Conservation (phyloP, 2,329 filamentous ascomycete species). For the Aspergillus fumigatiaffinis region DNA sequence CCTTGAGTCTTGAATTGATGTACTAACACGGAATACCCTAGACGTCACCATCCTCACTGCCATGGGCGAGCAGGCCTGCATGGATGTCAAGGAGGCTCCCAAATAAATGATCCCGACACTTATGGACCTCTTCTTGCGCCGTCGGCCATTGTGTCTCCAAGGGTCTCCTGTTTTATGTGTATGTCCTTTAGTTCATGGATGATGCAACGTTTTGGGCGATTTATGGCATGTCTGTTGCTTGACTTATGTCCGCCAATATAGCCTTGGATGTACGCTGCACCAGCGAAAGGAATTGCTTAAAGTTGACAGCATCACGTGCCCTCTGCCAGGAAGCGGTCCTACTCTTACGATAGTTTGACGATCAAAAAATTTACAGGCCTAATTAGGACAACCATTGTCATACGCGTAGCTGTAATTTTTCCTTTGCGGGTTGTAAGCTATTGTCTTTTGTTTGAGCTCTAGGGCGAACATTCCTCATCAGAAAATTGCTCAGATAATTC, state of each 20-base stretch:
- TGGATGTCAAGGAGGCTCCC: conserved; percentile 91
- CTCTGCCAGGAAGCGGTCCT: conserved; percentile 29
- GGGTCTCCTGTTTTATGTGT: conserved; percentile 22
- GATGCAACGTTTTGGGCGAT: conserved; percentile 25
- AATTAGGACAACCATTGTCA: background rate
- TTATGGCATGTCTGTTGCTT: conserved; percentile 20
- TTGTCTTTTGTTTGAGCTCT: background rate
- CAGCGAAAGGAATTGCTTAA: conserved; percentile 30
- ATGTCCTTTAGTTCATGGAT: conserved; percentile 26
- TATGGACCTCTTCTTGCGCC: conserved; percentile 24
- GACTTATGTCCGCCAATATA: conserved; percentile 21
- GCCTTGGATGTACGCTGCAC: conserved; percentile 34
- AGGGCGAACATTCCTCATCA: background rate
- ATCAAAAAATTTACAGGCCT: conserved; percentile 21
- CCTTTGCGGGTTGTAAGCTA: background rate
- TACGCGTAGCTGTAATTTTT: background rate
- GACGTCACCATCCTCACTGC: conserved; percentile 89
- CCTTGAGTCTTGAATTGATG: background rate
- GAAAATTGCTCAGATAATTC: background rate
- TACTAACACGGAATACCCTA: conserved; percentile 33
- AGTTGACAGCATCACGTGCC: conserved; percentile 32
- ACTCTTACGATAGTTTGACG: conserved; percentile 38
- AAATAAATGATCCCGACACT: conserved; percentile 22
- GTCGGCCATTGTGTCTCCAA: conserved; percentile 28
- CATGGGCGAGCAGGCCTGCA: conserved; percentile 91